These are phyloP conservation scores for Betula pendula DNA, from an alignment of 306 rosid species.

Conservation along the genomic window DNA sequence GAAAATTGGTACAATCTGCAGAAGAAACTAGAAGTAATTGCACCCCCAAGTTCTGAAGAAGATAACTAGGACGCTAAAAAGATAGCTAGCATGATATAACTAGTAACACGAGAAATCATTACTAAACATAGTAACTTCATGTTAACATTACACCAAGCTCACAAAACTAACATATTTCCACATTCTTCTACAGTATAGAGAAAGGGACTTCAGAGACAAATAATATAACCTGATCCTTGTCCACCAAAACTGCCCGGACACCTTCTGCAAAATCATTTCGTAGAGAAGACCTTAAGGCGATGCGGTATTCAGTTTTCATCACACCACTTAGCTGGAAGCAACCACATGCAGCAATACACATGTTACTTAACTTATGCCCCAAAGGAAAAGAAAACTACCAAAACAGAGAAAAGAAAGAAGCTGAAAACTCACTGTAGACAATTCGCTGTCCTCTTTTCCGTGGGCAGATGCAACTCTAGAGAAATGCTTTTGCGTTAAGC, in stretches of 20 bases:
- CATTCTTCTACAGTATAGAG: slow-evolving; percentile 15
- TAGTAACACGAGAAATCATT: neutral
- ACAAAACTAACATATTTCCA: neutral
- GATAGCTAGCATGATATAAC: slow-evolving; percentile 14
- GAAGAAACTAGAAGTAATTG: neutral
- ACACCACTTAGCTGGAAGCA: slow-evolving; percentile 66
- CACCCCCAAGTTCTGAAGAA: neutral
- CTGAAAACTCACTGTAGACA: slow-evolving; percentile 66
- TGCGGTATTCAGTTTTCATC: slow-evolving; percentile 89
- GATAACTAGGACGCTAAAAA: neutral
- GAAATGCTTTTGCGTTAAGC: slow-evolving; percentile 74
- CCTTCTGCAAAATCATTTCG: slow-evolving; percentile 90
- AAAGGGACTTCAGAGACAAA: slow-evolving; percentile 18
- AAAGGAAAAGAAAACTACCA: neutral
- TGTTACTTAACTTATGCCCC: neutral
- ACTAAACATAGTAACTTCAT: neutral
- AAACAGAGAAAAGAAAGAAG: neutral
- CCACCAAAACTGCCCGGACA: slow-evolving; percentile 92
- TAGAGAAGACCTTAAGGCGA: slow-evolving; percentile 82
- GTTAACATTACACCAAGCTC: slow-evolving; percentile 1
- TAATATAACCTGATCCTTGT: slow-evolving; percentile 85
- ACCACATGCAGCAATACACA: slow-evolving; percentile 19
- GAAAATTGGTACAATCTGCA: neutral
- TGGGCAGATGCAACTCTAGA: slow-evolving; percentile 73
- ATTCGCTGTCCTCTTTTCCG: slow-evolving; percentile 46